phyloP scores from a whole-genome alignment of 2,329 filamentous ascomycete species.

The Colletotrichum tofieldiae region DNA sequence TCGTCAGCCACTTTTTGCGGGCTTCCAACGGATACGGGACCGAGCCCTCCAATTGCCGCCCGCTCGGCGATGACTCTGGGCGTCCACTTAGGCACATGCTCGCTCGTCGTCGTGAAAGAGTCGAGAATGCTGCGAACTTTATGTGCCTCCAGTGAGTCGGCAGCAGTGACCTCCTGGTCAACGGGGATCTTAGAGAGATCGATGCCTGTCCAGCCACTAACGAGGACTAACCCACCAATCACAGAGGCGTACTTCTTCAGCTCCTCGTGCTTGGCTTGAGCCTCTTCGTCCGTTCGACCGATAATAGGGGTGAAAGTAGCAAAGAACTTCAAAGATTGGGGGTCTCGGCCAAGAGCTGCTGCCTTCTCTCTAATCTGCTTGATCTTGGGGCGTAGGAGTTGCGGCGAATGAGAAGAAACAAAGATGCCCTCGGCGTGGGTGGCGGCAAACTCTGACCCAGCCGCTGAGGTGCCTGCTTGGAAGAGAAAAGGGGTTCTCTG shows the following conservation, averaged over 20 bases:
- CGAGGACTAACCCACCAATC: slow-evolving; percentile 69
- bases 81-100: slow-evolving; percentile 60
- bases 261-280: slow-evolving; percentile 66
- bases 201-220: slow-evolving; percentile 73
- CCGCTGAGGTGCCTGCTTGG: slow-evolving; percentile 72
- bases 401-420: slow-evolving; percentile 68
- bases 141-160: slow-evolving; percentile 68
- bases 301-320: slow-evolving; percentile 66
- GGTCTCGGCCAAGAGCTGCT: slow-evolving; percentile 67
- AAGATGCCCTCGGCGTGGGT: slow-evolving; percentile 75
- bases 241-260: slow-evolving; percentile 67
- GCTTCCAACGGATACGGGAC: slow-evolving; percentile 55
- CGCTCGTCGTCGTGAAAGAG: slow-evolving; percentile 64
- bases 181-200: slow-evolving; percentile 71
- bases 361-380: slow-evolving; percentile 68
- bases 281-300: slow-evolving; percentile 67
- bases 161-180: slow-evolving; percentile 70
- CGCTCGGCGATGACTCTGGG: slow-evolving; percentile 60
- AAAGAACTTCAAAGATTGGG: slow-evolving; percentile 70
- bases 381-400: slow-evolving; percentile 65
- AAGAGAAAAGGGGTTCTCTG: slow-evolving; percentile 72
- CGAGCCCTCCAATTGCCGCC: slow-evolving; percentile 59
- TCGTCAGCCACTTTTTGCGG: slow-evolving; percentile 61
- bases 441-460: slow-evolving; percentile 70
- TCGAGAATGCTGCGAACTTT: slow-evolving; percentile 66